Percentiles rank a stretch among this genome's conserved stretches.
These are phyloP conservation scores for Emericellopsis terricola DNA, from an alignment of 495 filamentous ascomycete genomes.

Conservation along the genomic window DNA sequence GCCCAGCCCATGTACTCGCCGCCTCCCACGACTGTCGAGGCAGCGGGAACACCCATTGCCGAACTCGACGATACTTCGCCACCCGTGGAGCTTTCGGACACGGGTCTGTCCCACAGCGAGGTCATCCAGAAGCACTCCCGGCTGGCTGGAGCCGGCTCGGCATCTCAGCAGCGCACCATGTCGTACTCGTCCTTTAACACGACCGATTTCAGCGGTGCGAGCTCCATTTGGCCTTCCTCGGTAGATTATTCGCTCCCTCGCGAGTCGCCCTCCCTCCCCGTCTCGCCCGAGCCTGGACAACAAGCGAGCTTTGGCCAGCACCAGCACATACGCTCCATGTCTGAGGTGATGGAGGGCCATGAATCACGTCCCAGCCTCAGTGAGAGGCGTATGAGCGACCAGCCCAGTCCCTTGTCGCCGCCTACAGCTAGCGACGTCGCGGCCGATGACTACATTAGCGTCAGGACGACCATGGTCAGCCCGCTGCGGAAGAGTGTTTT, in stretches of 20 bases:
- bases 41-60: conserved; percentile 19
- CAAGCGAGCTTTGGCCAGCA: too few species aligned
- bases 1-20: neutral
- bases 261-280: conserved; percentile 4
- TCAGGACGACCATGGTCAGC: conserved; percentile 4
- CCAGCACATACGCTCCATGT: conserved; percentile 1
- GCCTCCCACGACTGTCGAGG: conserved; percentile 12
- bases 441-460: conserved; percentile 12
- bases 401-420: conserved; percentile 10
- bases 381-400: too few species aligned
- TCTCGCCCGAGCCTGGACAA: neutral
- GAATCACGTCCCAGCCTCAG: too few species aligned
- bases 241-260: conserved; percentile 3
- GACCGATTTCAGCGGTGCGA: conserved; percentile 13
- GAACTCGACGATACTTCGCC: conserved; percentile 23
- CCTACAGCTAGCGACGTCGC: conserved; percentile 6
- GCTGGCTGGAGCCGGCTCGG: neutral
- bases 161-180: conserved; percentile 8
- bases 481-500: conserved; percentile 18
- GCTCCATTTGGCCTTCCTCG: neutral
- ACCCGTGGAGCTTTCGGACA: conserved; percentile 17
- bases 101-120: conserved; percentile 8
- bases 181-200: conserved; percentile 17
- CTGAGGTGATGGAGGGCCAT: neutral
- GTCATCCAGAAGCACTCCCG: conserved; percentile 3